A percentile compares a stretch with the other conserved stretches of the same genome.
phyloP scores from a whole-genome alignment of 139 green algal genomes.

The Bryopsis sp. region DNA sequence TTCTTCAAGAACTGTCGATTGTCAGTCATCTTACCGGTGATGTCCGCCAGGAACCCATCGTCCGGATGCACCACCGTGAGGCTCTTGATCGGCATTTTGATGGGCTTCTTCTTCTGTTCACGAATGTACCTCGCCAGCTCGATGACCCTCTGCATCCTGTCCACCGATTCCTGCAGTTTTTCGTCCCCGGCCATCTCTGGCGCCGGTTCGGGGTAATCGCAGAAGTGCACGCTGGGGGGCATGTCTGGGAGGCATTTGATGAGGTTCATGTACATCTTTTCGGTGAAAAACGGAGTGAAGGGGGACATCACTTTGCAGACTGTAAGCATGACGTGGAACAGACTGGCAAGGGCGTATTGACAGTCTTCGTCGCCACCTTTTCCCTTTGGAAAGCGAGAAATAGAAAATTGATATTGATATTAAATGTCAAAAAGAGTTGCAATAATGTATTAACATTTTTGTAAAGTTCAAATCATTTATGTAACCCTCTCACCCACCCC shows the following conservation, averaged over 20 bases:
- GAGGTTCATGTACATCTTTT: conserved; percentile 98
- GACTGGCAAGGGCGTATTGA: conserved; percentile 49
- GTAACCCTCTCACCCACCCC: no score
- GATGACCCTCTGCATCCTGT: conserved; percentile 82
- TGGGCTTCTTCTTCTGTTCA: conserved; percentile 62
- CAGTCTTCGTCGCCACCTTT: conserved; percentile 56
- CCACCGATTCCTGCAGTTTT: conserved; percentile 69
- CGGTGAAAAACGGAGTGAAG: conserved; percentile 98
- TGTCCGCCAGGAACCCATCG: conserved; percentile 68
- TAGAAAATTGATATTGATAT: no score
- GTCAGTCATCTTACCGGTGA: conserved; percentile 41
- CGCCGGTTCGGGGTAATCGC: conserved; percentile 52
- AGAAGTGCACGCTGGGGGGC: conserved; percentile 77
- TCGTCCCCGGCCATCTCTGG: conserved; percentile 38
- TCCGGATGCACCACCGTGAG: conserved; percentile 80
- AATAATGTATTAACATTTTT: no score
- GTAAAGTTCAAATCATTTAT: no score
- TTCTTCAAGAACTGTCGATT: no score
- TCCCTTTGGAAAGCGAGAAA: conserved; percentile 26
- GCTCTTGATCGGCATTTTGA: conserved; percentile 76
- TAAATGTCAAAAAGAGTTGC: no score
- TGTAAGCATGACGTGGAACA: conserved; percentile 81
- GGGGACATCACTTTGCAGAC: conserved; percentile 92
- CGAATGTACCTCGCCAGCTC: conserved; percentile 79
- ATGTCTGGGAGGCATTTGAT: conserved; percentile 35